phyloP scores from a whole-genome alignment of 768 basidiomycete genomes.

The Podaxis rugospora region DNA sequence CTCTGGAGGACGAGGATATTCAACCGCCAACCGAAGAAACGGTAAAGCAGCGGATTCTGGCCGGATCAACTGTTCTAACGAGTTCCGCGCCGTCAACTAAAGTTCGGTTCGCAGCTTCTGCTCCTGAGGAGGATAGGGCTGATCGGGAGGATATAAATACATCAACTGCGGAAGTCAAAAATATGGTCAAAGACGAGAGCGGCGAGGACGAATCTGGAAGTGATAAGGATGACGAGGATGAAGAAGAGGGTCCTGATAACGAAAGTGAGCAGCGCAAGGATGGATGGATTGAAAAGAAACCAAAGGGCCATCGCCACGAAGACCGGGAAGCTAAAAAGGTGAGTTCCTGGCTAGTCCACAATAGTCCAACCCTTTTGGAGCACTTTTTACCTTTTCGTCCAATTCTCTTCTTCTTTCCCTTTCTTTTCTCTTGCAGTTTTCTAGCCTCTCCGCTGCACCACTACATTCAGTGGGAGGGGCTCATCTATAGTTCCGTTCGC shows the following conservation, averaged over 20 bases:
- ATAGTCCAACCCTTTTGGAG: not conserved
- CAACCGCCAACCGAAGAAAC: constrained; percentile 9
- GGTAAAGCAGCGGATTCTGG: not conserved
- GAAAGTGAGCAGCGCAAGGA: constrained; percentile 34
- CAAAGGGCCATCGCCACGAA: constrained; percentile 89
- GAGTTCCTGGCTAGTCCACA: constrained; percentile 14
- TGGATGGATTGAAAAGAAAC: constrained; percentile 47
- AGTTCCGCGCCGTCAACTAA: not conserved
- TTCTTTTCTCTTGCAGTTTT: not conserved
- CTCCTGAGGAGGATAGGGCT: constrained; percentile 9
- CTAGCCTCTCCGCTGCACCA: not conserved
- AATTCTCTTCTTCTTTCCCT: not conserved
- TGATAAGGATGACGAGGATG: constrained; percentile 21
- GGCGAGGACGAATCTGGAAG: constrained; percentile 20
- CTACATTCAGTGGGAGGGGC: not conserved
- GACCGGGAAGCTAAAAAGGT: constrained; percentile 92
- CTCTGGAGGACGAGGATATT: constrained; percentile 5
- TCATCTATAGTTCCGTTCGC: not conserved
- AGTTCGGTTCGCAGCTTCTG: not conserved
- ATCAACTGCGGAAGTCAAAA: constrained; percentile 5
- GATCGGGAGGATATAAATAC: constrained; percentile 11
- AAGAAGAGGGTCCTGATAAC: constrained; percentile 28
- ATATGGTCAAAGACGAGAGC: not conserved
- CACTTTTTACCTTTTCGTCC: not conserved
- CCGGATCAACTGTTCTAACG: constrained; percentile 6